These are phyloP conservation scores for Phytopythium montanum DNA, from an alignment of 352 stramenopile species.

Conservation along the genomic window DNA sequence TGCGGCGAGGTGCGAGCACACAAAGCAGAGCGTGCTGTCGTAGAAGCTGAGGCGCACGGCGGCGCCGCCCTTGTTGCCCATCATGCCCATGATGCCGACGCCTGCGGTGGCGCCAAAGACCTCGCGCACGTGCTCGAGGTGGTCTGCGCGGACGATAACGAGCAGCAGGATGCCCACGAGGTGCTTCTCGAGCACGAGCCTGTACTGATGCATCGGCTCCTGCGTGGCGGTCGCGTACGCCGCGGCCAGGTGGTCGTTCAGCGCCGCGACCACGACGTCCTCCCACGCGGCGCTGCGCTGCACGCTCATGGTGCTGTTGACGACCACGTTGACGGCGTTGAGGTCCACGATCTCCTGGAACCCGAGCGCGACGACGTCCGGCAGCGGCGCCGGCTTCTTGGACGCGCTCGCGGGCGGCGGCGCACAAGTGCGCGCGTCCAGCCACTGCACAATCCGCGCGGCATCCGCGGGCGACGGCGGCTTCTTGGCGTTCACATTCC, in stretches of 20 bases:
- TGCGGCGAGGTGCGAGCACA: slow-evolving; percentile 97
- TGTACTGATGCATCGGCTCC: slow-evolving; percentile 39
- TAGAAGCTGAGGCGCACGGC: slow-evolving; percentile 96
- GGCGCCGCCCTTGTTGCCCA: slow-evolving; percentile 99
- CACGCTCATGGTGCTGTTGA: slow-evolving; percentile 93
- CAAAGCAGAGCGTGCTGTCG: slow-evolving; percentile 98
- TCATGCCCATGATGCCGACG: slow-evolving; percentile 98
- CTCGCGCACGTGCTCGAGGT: slow-evolving; percentile 79
- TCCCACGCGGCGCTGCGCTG: slow-evolving; percentile 88
- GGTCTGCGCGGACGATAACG: slow-evolving; percentile 91
- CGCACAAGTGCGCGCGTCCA: slow-evolving; percentile 41
- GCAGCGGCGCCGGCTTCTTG: slow-evolving; percentile 10
- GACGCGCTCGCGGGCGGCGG: slow-evolving; percentile 1
- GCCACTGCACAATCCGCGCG: slow-evolving; percentile 63
- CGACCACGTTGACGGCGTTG: slow-evolving; percentile 98
- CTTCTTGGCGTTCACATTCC: slow-evolving; percentile 99
- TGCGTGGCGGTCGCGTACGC: background rate
- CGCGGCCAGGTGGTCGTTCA: slow-evolving; percentile 81
- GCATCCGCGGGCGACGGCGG: slow-evolving; percentile 64
- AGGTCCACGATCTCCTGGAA: slow-evolving; percentile 99
- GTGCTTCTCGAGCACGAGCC: slow-evolving; percentile 87
- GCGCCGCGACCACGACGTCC: slow-evolving; percentile 84
- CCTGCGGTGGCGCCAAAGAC: slow-evolving; percentile 90
- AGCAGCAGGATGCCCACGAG: slow-evolving; percentile 97
- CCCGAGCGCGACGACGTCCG: slow-evolving; percentile 69